phyloP scores from a whole-genome alignment of 2,329 filamentous ascomycete genomes.

The Aspergillus tanneri region DNA sequence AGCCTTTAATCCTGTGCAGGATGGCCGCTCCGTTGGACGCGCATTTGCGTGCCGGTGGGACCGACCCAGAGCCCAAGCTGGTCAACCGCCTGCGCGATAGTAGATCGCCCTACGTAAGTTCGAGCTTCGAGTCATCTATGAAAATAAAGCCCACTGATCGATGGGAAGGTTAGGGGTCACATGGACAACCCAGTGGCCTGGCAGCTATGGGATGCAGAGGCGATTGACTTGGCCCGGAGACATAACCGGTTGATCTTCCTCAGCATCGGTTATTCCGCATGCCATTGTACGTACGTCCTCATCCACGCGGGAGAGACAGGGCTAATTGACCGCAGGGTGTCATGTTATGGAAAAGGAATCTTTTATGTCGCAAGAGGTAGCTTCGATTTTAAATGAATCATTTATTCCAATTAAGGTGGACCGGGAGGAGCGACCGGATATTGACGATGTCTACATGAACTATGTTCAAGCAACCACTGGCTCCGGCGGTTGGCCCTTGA shows the following conservation, averaged over 20 bases:
- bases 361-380: constrained; percentile 79
- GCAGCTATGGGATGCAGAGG: constrained; percentile 81
- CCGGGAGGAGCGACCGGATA: constrained; percentile 87
- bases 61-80: constrained; percentile 37
- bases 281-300: constrained; percentile 69
- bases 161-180: constrained; percentile 64
- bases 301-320: not conserved
- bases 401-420: constrained; percentile 94
- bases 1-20: constrained; percentile 7
- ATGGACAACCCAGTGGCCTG: constrained; percentile 81
- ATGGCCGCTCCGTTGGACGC: constrained; percentile 33
- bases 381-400: constrained; percentile 74
- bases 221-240: constrained; percentile 71
- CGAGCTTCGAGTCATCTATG: not conserved
- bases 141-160: constrained; percentile 13
- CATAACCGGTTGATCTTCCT: constrained; percentile 89
- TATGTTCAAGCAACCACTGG: constrained; percentile 93
- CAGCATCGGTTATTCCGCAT: constrained; percentile 92
- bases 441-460: constrained; percentile 97
- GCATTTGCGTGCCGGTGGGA: constrained; percentile 25
- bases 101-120: constrained; percentile 65
- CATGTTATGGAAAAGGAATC: constrained; percentile 92
- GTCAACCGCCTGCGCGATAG: constrained; percentile 60
- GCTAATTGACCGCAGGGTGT: constrained; percentile 57
- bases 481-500: constrained; percentile 89